These are phyloP conservation scores for Hirschioporus abietinus DNA, from an alignment of 768 basidiomycete species.

Conservation along the genomic window DNA sequence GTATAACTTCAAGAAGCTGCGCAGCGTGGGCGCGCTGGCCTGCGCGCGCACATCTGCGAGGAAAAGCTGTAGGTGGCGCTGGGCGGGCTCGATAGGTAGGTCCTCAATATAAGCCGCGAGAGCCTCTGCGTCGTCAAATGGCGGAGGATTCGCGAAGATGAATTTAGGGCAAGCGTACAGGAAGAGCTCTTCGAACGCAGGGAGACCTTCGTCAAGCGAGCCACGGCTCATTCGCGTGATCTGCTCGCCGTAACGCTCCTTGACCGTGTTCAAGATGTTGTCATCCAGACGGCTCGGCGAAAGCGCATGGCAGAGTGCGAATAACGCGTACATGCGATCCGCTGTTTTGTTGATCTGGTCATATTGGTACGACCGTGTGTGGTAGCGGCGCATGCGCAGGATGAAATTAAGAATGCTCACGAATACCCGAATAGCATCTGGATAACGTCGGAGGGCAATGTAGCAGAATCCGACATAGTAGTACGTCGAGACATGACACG, in stretches of 20 bases:
- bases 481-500: conserved; percentile 93
- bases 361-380: conserved; percentile 94
- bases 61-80: conserved; percentile 82
- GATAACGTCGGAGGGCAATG: conserved; percentile 89
- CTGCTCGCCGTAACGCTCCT: conserved; percentile 93
- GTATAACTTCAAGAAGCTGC: conserved; percentile 93
- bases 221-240: conserved; percentile 79
- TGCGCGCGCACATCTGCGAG: conserved; percentile 74
- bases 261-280: conserved; percentile 87
- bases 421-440: conserved; percentile 93
- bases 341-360: conserved; percentile 98
- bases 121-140: conserved; percentile 74
- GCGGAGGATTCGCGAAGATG: conserved; percentile 90
- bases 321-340: conserved; percentile 95
- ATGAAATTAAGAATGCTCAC: conserved; percentile 93
- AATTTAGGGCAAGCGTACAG: conserved; percentile 94
- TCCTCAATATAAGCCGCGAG: conserved; percentile 40
- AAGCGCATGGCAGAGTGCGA: conserved; percentile 89
- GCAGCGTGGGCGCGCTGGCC: conserved; percentile 73
- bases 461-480: conserved; percentile 98
- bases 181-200: conserved; percentile 90
- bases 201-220: conserved; percentile 57
- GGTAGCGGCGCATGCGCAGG: conserved; percentile 93
- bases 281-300: conserved; percentile 92
- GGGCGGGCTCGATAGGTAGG: conserved; percentile 62